A percentile compares a stretch with the other conserved stretches of the same genome.
phyloP scores from a whole-genome alignment of 2,329 filamentous ascomycete genomes.

The Colletotrichum gigasporum region DNA sequence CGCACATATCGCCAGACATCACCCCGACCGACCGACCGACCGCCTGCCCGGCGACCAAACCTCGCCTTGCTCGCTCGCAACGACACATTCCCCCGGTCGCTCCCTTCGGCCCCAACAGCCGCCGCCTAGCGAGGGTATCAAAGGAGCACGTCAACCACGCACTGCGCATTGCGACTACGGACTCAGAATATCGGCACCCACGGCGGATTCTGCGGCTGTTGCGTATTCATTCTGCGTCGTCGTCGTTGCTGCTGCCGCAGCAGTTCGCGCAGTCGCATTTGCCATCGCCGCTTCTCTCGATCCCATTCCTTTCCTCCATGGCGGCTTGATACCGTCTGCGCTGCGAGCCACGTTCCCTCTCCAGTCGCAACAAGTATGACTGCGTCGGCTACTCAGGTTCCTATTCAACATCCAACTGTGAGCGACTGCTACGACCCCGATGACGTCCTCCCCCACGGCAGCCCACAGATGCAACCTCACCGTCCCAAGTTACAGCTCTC shows the following conservation, averaged over 20 bases:
- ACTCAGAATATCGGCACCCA: too few relatives aligned
- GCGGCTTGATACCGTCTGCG: slow-evolving; percentile 40
- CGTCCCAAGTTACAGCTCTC: slow-evolving; percentile 41
- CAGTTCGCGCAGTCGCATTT: neutral
- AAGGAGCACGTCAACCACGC: neutral
- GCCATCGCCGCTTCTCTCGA: neutral
- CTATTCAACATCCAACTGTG: slow-evolving; percentile 40
- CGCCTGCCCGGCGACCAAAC: neutral
- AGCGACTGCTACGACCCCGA: slow-evolving; percentile 54
- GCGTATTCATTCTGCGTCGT: neutral
- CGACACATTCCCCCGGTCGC: neutral
- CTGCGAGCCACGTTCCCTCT: slow-evolving; percentile 30
- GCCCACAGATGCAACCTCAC: slow-evolving; percentile 44
- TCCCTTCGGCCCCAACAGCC: slow-evolving; percentile 22
- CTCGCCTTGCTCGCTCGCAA: neutral
- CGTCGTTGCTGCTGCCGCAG: neutral
- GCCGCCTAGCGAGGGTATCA: slow-evolving; percentile 9
- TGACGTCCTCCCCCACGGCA: slow-evolving; percentile 51
- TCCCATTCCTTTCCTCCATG: slow-evolving; percentile 35
- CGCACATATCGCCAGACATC: slow-evolving; percentile 6
- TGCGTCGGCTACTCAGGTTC: slow-evolving; percentile 47
- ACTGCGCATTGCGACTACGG: neutral
- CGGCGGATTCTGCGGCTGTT: neutral
- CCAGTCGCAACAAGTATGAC: slow-evolving; percentile 48
- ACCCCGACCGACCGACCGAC: neutral